Percentiles rank a stretch among this genome's conserved stretches.
Evolutionary conservation across 129 eudicot genomes (phyloP).

Genomic region (Saussurea involucrata): DNA sequence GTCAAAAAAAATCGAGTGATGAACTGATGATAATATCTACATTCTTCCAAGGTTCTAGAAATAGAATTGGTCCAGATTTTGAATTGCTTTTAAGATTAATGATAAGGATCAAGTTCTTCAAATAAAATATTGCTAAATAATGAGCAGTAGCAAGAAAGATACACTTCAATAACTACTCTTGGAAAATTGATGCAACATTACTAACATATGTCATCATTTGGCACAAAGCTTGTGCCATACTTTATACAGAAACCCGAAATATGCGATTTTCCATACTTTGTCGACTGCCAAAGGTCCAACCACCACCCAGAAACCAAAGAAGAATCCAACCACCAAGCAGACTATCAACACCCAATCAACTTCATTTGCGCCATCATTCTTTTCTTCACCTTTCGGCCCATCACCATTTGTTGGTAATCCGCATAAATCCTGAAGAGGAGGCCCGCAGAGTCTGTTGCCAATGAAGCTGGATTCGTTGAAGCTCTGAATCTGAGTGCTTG

Average conservation of each 20-base stretch:
- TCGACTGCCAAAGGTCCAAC: conserved; percentile 13
- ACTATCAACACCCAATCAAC: conserved; percentile 16
- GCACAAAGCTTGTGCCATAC: conserved; percentile 9
- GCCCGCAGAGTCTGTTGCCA: conserved; percentile 25
- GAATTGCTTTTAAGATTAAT: background rate
- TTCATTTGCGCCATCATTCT: conserved; percentile 6
- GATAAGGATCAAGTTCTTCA: too few relatives aligned
- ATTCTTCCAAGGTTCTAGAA: background rate
- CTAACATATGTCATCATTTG: background rate
- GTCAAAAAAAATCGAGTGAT: background rate
- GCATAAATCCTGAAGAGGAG: conserved; percentile 11
- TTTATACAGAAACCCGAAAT: background rate
- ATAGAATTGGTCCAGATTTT: background rate
- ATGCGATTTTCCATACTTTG: conserved; percentile 19
- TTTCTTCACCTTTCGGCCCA: background rate
- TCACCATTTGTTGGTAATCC: background rate
- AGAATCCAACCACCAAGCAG: conserved; percentile 28
- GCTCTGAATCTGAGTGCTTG: conserved; percentile 18
- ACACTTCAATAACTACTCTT: background rate
- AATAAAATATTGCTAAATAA: background rate
- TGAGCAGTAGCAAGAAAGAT: background rate
- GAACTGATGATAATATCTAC: background rate
- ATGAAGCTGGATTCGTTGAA: conserved; percentile 10
- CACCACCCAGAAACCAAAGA: conserved; percentile 30
- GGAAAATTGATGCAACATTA: background rate